Evolutionary conservation across 202 grass and related monocot species (phyloP).

Genomic region (Hordeum pubiflorum): DNA sequence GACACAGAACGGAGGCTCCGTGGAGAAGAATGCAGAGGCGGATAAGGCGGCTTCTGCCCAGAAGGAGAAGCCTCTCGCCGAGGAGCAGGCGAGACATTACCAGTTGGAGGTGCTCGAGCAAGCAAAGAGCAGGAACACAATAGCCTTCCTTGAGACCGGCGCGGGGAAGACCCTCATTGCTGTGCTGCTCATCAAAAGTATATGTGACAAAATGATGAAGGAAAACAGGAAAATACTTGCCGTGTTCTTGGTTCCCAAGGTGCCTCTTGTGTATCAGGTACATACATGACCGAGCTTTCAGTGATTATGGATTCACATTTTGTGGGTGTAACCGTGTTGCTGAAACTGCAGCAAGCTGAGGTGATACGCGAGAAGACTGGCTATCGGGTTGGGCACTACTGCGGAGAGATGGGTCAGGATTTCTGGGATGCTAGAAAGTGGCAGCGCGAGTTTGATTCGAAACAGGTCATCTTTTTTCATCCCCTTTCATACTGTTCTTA

Average conservation of each 20-base stretch:
- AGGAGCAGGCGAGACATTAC: slow-evolving; percentile 87
- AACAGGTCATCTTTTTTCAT: slow-evolving; percentile 52
- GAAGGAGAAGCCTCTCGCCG: slow-evolving; percentile 45
- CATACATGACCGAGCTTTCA: not conserved
- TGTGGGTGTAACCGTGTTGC: slow-evolving; percentile 7
- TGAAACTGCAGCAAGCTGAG: slow-evolving; percentile 80
- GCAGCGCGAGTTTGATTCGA: slow-evolving; percentile 96
- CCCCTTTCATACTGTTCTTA: not conserved
- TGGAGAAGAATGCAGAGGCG: slow-evolving; percentile 38
- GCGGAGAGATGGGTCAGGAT: slow-evolving; percentile 98
- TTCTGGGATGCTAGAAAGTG: slow-evolving; percentile 96
- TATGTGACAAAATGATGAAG: slow-evolving; percentile 59
- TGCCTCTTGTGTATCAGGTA: slow-evolving; percentile 99
- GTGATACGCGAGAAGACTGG: slow-evolving; percentile 84
- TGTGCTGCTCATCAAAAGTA: slow-evolving; percentile 78
- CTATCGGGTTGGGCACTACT: slow-evolving; percentile 86
- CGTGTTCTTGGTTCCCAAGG: slow-evolving; percentile 91
- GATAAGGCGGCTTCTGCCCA: not conserved
- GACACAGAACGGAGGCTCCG: slow-evolving; percentile 9
- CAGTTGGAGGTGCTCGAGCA: slow-evolving; percentile 94
- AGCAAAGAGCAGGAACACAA: slow-evolving; percentile 88
- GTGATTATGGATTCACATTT: not conserved
- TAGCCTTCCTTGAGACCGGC: slow-evolving; percentile 85
- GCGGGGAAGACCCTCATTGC: slow-evolving; percentile 89
- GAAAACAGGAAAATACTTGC: slow-evolving; percentile 85